phyloP scores from a whole-genome alignment of 768 basidiomycete genomes.

The Lactifluus rugatus region DNA sequence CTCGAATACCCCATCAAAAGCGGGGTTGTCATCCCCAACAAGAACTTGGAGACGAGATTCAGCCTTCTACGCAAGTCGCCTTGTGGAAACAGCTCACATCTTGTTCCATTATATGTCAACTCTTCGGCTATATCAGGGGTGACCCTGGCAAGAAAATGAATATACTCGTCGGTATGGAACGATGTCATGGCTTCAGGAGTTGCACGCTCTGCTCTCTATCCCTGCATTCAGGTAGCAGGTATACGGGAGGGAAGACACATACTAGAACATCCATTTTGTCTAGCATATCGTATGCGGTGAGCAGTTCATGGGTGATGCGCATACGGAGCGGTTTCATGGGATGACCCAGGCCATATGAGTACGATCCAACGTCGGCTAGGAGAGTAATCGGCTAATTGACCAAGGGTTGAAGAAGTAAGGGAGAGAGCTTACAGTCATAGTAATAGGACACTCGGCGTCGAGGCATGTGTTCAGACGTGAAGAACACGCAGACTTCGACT shows the following conservation, averaged over 20 bases:
- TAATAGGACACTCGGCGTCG: conserved; percentile 71
- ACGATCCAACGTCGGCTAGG: conserved; percentile 60
- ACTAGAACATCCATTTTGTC: conserved; percentile 90
- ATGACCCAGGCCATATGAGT: conserved; percentile 81
- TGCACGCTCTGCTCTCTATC: conserved; percentile 28
- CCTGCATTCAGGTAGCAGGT: background rate
- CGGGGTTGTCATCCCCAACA: conserved; percentile 90
- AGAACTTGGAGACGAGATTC: conserved; percentile 29
- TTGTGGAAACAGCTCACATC: conserved; percentile 52
- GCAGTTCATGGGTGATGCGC: conserved; percentile 85
- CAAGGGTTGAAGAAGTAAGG: background rate
- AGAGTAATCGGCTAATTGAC: background rate
- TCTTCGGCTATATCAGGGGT: conserved; percentile 87
- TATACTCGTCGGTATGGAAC: conserved; percentile 98
- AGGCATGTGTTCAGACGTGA: conserved; percentile 36
- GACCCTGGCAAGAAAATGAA: conserved; percentile 82
- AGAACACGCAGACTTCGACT: too few relatives aligned
- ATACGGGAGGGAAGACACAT: conserved; percentile 24
- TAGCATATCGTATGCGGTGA: conserved; percentile 87
- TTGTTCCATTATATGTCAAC: conserved; percentile 70
- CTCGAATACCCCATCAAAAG: conserved; percentile 94
- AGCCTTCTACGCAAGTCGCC: background rate
- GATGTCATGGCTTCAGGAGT: conserved; percentile 54
- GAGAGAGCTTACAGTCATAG: conserved; percentile 49
- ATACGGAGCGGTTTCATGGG: conserved; percentile 97